Conservation (phyloP, 1,284 basidiomycete species). For the Pascua guehoae region DNA sequence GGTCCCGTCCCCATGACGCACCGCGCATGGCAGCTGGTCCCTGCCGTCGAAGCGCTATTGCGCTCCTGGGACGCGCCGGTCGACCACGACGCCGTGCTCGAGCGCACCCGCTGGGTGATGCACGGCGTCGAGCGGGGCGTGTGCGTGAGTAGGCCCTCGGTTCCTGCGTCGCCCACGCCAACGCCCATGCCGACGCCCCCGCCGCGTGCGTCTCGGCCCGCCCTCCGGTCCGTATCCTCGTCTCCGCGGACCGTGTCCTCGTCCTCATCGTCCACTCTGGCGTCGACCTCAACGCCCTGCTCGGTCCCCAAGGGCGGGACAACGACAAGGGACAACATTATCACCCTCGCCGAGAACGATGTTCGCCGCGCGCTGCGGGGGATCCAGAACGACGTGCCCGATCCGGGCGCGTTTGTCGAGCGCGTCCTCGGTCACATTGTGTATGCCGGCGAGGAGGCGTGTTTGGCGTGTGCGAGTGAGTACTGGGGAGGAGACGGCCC, state of each 20-base stretch:
- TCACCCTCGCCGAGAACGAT: slow-evolving; percentile 24
- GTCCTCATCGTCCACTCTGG: no score
- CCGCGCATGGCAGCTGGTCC: slow-evolving; percentile 33
- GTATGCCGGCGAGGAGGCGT: background rate
- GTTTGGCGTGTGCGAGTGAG: slow-evolving; percentile 10
- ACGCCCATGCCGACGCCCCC: no score
- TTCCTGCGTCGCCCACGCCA: no score
- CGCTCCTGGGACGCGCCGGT: slow-evolving; percentile 1
- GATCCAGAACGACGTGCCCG: slow-evolving; percentile 23
- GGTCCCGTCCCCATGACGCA: slow-evolving; percentile 1
- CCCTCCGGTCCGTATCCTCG: no score
- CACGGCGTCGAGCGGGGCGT: slow-evolving; percentile 21
- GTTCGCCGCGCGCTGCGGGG: slow-evolving; percentile 15
- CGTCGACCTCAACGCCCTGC: no score
- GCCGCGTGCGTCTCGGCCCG: no score
- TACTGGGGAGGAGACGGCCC: background rate
- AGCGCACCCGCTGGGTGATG: slow-evolving; percentile 16
- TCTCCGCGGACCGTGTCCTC: no score
- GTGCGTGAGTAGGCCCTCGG: no score
- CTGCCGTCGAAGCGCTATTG: slow-evolving; percentile 30
- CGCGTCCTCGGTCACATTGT: slow-evolving; percentile 10
- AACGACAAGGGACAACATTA: slow-evolving; percentile 29
- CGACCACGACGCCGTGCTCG: no score
- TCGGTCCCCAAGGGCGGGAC: slow-evolving; percentile 18
- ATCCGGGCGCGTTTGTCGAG: slow-evolving; percentile 18